Percentiles rank a stretch among this genome's conserved stretches.
Conservation (phyloP, 1,139 yeast species). For the Hemisphaericaspora xylanilytica region DNA sequence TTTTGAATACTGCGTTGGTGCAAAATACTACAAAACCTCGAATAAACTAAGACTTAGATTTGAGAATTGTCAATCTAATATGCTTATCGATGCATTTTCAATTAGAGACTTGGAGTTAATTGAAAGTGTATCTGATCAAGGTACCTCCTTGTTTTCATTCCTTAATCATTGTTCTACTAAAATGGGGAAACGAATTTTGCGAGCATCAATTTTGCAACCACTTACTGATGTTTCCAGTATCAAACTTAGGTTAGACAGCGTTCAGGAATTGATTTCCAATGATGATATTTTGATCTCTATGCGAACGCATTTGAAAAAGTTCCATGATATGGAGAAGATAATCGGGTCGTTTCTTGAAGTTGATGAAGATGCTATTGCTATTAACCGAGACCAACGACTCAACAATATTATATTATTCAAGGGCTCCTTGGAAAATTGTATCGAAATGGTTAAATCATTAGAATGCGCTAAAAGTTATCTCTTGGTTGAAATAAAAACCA, state of each 20-base stretch:
- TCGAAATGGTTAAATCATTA: slow-evolving; percentile 15
- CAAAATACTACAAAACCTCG: slow-evolving; percentile 12
- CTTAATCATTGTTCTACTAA: slow-evolving; percentile 39
- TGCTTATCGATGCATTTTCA: slow-evolving; percentile 40
- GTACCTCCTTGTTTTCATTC: slow-evolving; percentile 30
- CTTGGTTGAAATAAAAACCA: slow-evolving; percentile 26
- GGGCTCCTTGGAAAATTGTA: slow-evolving; percentile 22
- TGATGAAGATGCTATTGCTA: slow-evolving; percentile 15
- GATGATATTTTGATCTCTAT: slow-evolving; percentile 17
- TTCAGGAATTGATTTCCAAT: slow-evolving; percentile 27
- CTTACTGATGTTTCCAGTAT: slow-evolving; percentile 34
- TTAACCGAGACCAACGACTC: slow-evolving; percentile 30
- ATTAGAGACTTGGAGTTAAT: slow-evolving; percentile 34
- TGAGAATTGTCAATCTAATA: slow-evolving; percentile 38
- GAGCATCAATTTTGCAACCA: slow-evolving; percentile 43
- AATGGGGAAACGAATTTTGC: slow-evolving; percentile 43
- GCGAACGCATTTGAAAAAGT: slow-evolving; percentile 21
- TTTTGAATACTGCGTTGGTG: slow-evolving; percentile 18
- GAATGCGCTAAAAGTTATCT: slow-evolving; percentile 13
- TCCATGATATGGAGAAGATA: slow-evolving; percentile 36
- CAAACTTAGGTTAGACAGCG: slow-evolving; percentile 30
- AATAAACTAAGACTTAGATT: slow-evolving; percentile 32
- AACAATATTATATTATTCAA: slow-evolving; percentile 38
- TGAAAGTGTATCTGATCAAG: slow-evolving; percentile 26
- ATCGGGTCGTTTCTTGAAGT: slow-evolving; percentile 22